phyloP scores from a whole-genome alignment of 2,329 filamentous ascomycete species.

The Davidsoniella virescens region DNA sequence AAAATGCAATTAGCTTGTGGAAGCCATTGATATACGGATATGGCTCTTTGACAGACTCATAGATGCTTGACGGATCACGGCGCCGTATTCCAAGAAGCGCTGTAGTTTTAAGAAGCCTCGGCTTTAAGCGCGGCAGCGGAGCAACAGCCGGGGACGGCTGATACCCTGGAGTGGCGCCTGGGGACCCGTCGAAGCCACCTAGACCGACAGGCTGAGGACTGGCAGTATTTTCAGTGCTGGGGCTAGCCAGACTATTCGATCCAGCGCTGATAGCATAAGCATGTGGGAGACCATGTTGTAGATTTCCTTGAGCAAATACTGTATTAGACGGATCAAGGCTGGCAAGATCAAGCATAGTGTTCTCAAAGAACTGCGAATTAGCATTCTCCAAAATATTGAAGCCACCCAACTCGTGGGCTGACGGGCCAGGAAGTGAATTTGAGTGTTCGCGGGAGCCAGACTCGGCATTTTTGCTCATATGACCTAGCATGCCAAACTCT shows the following conservation, averaged over 20 bases:
- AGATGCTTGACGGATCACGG: constrained; percentile 68
- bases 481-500: constrained; percentile 90
- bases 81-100: constrained; percentile 39
- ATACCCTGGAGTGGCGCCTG: constrained; percentile 10
- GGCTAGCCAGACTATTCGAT: constrained; percentile 45
- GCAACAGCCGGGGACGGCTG: constrained; percentile 22
- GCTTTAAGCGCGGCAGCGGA: constrained; percentile 25
- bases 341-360: constrained; percentile 36
- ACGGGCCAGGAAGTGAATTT: constrained; percentile 41
- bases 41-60: constrained; percentile 75
- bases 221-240: constrained; percentile 45
- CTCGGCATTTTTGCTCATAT: constrained; percentile 48
- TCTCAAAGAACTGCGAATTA: constrained; percentile 24
- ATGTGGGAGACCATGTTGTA: constrained; percentile 46
- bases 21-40: constrained; percentile 86
- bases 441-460: constrained; percentile 13
- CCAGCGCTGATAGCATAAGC: constrained; percentile 49
- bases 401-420: background rate
- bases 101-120: constrained; percentile 19
- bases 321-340: constrained; percentile 32
- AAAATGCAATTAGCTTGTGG: constrained; percentile 67
- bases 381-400: too few relatives aligned
- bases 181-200: constrained; percentile 36
- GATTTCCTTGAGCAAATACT: constrained; percentile 38
- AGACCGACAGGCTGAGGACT: constrained; percentile 38